Conservation (phyloP, 139 green algal species). For the Asterochloris erici region DNA sequence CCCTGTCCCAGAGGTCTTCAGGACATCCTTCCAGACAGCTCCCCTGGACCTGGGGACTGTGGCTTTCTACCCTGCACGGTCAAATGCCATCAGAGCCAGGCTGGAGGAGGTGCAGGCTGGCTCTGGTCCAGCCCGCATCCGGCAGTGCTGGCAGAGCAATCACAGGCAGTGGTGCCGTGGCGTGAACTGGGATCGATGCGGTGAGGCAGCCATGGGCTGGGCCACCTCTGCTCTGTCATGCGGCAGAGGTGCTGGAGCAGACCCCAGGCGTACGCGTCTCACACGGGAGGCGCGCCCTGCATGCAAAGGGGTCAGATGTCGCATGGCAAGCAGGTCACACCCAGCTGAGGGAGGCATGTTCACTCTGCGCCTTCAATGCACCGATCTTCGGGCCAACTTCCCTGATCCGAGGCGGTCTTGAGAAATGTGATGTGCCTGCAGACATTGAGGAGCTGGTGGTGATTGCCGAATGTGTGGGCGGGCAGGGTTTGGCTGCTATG, state of each 20-base stretch:
- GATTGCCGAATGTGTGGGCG: slow-evolving; percentile 71
- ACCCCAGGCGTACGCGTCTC: not conserved
- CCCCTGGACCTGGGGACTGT: slow-evolving; percentile 78
- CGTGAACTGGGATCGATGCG: slow-evolving; percentile 63
- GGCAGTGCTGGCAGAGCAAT: slow-evolving; percentile 30
- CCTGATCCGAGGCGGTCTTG: not conserved
- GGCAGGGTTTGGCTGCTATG: slow-evolving; percentile 61
- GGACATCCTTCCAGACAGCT: slow-evolving; percentile 72
- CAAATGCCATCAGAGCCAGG: slow-evolving; percentile 41
- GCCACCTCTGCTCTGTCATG: not conserved
- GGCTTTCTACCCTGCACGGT: slow-evolving; percentile 67
- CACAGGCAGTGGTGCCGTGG: slow-evolving; percentile 48
- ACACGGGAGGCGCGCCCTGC: not conserved
- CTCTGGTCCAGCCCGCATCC: slow-evolving; percentile 12
- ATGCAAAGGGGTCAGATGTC: not conserved
- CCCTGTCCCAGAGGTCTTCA: slow-evolving; percentile 68
- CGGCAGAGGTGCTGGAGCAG: not conserved
- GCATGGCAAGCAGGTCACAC: no score
- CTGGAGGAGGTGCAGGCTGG: slow-evolving; percentile 40
- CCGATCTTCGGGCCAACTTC: not conserved
- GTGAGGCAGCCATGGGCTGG: not conserved
- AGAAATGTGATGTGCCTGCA: not conserved
- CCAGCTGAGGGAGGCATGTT: not conserved
- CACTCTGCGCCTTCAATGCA: not conserved
- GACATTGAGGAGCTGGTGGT: slow-evolving; percentile 56